Evolutionary conservation across 345 rosid species (phyloP).

Genomic region (Abelmoschus esculentus): DNA sequence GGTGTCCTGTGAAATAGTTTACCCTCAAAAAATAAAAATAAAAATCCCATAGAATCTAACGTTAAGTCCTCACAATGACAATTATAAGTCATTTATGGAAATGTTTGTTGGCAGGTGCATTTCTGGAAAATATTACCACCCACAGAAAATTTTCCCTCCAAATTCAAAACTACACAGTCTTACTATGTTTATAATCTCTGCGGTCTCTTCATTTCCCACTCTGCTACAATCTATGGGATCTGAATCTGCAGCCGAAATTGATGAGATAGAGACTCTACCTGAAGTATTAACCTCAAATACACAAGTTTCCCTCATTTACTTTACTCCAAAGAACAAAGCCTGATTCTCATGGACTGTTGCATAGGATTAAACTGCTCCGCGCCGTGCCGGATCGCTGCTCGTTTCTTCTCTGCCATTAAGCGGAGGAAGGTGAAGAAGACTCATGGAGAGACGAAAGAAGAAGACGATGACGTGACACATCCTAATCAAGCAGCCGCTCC

Average conservation of each 20-base stretch:
- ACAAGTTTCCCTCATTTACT: background rate
- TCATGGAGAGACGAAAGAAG: background rate
- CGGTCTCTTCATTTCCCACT: background rate
- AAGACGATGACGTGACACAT: background rate
- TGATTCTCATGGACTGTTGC: background rate
- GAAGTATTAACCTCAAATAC: background rate
- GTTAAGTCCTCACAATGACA: too few relatives aligned
- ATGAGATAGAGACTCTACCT: background rate
- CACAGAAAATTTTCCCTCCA: background rate
- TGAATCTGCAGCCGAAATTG: background rate
- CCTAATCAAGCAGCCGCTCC: background rate
- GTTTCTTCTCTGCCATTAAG: constrained; percentile 22
- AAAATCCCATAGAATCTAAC: too few relatives aligned
- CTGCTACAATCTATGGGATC: background rate
- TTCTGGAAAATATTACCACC: background rate
- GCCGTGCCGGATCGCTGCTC: constrained; percentile 11
- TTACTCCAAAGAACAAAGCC: background rate
- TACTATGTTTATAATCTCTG: background rate
- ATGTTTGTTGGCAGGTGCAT: background rate
- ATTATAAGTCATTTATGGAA: background rate
- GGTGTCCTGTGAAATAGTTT: too few relatives aligned
- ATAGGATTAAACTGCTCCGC: background rate
- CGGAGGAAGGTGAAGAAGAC: constrained; percentile 11
- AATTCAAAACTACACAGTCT: background rate
- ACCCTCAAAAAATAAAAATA: too few relatives aligned